Percentiles rank a stretch among this genome's conserved stretches.
Evolutionary conservation across 2,329 filamentous ascomycete genomes (phyloP).

Genomic region (Phyllosticta capitalensis): DNA sequence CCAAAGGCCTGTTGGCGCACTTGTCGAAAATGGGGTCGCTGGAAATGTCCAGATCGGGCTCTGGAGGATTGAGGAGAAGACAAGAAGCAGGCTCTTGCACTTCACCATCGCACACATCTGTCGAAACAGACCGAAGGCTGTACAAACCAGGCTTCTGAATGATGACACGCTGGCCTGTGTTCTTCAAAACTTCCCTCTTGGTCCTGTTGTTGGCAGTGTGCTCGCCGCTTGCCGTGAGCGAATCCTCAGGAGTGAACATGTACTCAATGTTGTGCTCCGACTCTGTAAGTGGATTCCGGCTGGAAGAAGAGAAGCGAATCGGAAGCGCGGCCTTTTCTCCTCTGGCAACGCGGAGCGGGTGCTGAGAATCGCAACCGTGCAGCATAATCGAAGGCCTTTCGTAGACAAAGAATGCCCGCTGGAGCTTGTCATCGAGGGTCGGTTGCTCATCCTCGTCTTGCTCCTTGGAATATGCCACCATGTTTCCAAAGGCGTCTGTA

Average conservation of each 20-base stretch:
- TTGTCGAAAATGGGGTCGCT: slow-evolving; percentile 84
- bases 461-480: slow-evolving; percentile 60
- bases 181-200: slow-evolving; percentile 53
- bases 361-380: slow-evolving; percentile 65
- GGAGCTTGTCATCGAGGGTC: slow-evolving; percentile 40
- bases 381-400: slow-evolving; percentile 71
- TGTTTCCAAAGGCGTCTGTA: slow-evolving; percentile 80
- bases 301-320: slow-evolving; percentile 57
- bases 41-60: slow-evolving; percentile 66
- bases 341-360: slow-evolving; percentile 74
- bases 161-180: slow-evolving; percentile 50
- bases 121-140: slow-evolving; percentile 69
- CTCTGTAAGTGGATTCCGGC: slow-evolving; percentile 46
- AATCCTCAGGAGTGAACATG: slow-evolving; percentile 67
- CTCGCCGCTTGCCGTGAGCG: slow-evolving; percentile 59
- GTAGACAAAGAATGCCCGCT: slow-evolving; percentile 74
- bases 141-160: slow-evolving; percentile 79
- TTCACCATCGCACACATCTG: slow-evolving; percentile 75
- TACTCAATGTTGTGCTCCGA: slow-evolving; percentile 67
- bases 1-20: slow-evolving; percentile 88
- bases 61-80: slow-evolving; percentile 78
- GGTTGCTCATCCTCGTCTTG: slow-evolving; percentile 58
- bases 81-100: slow-evolving; percentile 92
- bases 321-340: slow-evolving; percentile 61
- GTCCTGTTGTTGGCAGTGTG: slow-evolving; percentile 44